A percentile compares a stretch with the other conserved stretches of the same genome.
Conservation (phyloP, 1,284 basidiomycete genomes). For the Malassezia dermatis region DNA sequence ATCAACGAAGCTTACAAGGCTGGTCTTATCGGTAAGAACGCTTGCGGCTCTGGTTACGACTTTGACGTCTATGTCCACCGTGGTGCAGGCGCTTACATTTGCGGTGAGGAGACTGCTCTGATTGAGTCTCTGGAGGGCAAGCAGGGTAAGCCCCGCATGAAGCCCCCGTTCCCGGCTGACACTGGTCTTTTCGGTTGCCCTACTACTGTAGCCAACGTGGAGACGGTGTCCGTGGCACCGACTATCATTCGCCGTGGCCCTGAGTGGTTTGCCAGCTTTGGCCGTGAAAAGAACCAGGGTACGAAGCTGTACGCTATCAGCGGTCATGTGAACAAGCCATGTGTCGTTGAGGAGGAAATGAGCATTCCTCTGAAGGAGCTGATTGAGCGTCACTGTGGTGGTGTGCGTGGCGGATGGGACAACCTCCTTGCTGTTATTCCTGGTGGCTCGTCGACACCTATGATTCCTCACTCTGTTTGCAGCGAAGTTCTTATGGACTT, state of each 20-base stretch:
- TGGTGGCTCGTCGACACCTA: slow-evolving; percentile 89
- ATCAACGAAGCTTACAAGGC: slow-evolving; percentile 88
- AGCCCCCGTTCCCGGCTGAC: slow-evolving; percentile 98
- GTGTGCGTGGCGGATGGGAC: slow-evolving; percentile 87
- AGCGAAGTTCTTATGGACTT: slow-evolving; percentile 68
- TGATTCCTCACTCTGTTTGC: slow-evolving; percentile 60
- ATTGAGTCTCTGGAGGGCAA: slow-evolving; percentile 94
- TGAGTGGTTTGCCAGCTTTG: slow-evolving; percentile 87
- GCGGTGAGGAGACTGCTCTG: slow-evolving; percentile 94
- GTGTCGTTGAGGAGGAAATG: slow-evolving; percentile 98
- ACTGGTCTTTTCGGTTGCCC: slow-evolving; percentile 94
- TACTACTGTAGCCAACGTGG: slow-evolving; percentile 93
- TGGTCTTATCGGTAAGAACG: slow-evolving; percentile 83
- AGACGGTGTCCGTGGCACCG: slow-evolving; percentile 92
- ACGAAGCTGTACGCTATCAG: slow-evolving; percentile 92
- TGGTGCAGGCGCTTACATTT: slow-evolving; percentile 95
- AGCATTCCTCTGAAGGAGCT: slow-evolving; percentile 87
- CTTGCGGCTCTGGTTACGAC: slow-evolving; percentile 79
- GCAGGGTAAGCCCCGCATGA: slow-evolving; percentile 92
- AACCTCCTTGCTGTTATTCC: slow-evolving; percentile 89
- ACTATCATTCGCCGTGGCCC: slow-evolving; percentile 86
- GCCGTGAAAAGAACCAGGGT: slow-evolving; percentile 82
- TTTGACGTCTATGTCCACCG: slow-evolving; percentile 97
- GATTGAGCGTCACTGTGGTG: slow-evolving; percentile 92
- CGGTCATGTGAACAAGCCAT: slow-evolving; percentile 96